Evolutionary conservation across 306 rosid genomes (phyloP).

Genomic region (Castanopsis chinensis): DNA sequence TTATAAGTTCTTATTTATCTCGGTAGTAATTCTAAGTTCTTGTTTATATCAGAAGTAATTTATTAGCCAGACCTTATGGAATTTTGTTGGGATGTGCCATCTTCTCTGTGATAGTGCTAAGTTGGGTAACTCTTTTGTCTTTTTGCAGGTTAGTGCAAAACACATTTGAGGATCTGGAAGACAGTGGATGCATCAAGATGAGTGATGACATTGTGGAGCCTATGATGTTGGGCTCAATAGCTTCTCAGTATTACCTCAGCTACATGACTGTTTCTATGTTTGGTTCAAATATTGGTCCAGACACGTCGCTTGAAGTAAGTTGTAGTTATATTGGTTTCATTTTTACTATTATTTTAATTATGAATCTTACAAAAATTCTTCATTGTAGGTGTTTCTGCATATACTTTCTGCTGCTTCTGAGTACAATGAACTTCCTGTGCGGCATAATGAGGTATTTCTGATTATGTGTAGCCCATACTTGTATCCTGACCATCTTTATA

Average conservation of each 20-base stretch:
- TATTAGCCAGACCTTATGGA: constrained; percentile 17
- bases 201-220: constrained; percentile 65
- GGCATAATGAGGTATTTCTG: constrained; percentile 81
- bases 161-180: constrained; percentile 95
- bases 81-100: not conserved
- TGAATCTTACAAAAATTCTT: constrained; percentile 6
- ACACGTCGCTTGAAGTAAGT: constrained; percentile 90
- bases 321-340: constrained; percentile 7
- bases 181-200: constrained; percentile 93
- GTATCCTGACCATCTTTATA: not conserved
- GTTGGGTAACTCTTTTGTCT: constrained; percentile 18
- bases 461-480: not conserved
- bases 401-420: constrained; percentile 89
- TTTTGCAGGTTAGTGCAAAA: constrained; percentile 72
- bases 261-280: constrained; percentile 91
- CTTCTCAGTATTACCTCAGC: constrained; percentile 95
- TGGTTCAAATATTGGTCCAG: constrained; percentile 87
- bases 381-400: constrained; percentile 75
- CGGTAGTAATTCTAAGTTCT: constrained; percentile 42
- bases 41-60: constrained; percentile 42
- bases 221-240: constrained; percentile 86
- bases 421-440: constrained; percentile 93
- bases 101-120: constrained; percentile 11
- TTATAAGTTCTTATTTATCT: constrained; percentile 72
- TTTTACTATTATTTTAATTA: constrained; percentile 1